phyloP scores from a whole-genome alignment of 1,139 yeast species.

The Nakaseomyces sp. region DNA sequence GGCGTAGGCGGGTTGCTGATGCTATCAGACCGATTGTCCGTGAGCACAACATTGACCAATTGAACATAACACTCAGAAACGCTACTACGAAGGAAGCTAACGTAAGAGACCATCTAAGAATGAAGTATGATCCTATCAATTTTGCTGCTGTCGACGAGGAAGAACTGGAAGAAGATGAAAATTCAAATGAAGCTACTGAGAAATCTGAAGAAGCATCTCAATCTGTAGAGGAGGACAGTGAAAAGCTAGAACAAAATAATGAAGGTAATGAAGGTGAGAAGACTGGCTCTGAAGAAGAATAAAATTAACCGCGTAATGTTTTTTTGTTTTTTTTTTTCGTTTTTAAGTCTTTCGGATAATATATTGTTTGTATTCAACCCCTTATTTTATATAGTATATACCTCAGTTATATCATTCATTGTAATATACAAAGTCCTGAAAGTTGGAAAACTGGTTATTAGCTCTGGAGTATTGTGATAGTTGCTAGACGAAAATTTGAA shows the following conservation, averaged over 20 bases:
- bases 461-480: too few relatives aligned
- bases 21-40: conserved; percentile 35
- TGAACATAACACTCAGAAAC: conserved; percentile 28
- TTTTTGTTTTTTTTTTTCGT: too few relatives aligned
- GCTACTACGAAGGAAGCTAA: conserved; percentile 31
- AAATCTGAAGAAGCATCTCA: conserved; percentile 1
- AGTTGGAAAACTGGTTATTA: too few relatives aligned
- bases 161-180: conserved; percentile 26
- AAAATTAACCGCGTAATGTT: conserved; percentile 2
- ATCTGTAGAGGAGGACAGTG: conserved; percentile 2
- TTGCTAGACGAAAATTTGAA: too few relatives aligned
- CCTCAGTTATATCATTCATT: too few relatives aligned
- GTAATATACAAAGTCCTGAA: too few relatives aligned
- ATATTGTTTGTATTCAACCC: too few relatives aligned
- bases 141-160: conserved; percentile 32
- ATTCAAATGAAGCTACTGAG: conserved; percentile 3
- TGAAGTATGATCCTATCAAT: conserved; percentile 32
- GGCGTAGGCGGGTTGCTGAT: conserved; percentile 68
- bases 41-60: conserved; percentile 35
- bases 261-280: conserved; percentile 1
- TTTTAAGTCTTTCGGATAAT: too few relatives aligned
- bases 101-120: conserved; percentile 29
- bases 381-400: too few relatives aligned
- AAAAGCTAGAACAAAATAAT: not conserved
- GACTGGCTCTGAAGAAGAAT: conserved; percentile 3